A percentile compares a stretch with the other conserved stretches of the same genome.
These are phyloP conservation scores for Aspergillus affinis DNA, from an alignment of 495 filamentous ascomycete species.

Conservation along the genomic window DNA sequence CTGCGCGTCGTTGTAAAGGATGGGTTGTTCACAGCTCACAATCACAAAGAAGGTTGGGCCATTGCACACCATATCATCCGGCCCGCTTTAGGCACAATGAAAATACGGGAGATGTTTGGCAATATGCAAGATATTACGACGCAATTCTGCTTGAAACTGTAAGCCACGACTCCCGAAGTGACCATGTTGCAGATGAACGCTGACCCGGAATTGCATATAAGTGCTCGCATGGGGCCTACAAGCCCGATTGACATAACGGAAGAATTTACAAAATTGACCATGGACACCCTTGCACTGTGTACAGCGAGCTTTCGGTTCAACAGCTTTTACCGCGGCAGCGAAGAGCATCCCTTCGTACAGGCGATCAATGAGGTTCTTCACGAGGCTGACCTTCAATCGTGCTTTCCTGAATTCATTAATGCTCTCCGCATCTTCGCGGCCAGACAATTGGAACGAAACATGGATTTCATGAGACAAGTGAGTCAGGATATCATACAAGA, in stretches of 20 bases:
- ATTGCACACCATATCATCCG: too few species aligned
- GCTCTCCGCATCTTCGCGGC: constrained; percentile 23
- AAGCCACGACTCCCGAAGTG: too few species aligned
- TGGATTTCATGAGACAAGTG: constrained; percentile 52
- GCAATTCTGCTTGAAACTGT: neutral
- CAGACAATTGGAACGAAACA: constrained; percentile 52
- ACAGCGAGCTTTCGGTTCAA: constrained; percentile 78
- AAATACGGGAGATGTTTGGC: neutral
- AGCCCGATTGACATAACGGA: constrained; percentile 61
- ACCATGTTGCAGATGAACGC: too few species aligned
- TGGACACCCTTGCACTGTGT: constrained; percentile 72
- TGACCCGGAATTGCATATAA: too few species aligned
- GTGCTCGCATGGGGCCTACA: constrained; percentile 58
- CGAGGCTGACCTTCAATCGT: constrained; percentile 57
- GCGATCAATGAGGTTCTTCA: constrained; percentile 61
- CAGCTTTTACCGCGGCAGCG: constrained; percentile 63
- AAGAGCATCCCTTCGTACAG: constrained; percentile 62
- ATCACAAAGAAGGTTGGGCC: too few species aligned
- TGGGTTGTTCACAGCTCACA: too few species aligned
- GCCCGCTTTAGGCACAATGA: neutral
- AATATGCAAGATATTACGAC: neutral
- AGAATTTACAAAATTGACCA: constrained; percentile 71
- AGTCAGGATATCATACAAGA: constrained; percentile 58
- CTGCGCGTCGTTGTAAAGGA: too few species aligned
- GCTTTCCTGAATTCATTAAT: constrained; percentile 39